Evolutionary conservation across 2,329 filamentous ascomycete species (phyloP), one percentile per base, ranked within the genome.

Genomic region (Pestalotiopsis fici): DNA sequence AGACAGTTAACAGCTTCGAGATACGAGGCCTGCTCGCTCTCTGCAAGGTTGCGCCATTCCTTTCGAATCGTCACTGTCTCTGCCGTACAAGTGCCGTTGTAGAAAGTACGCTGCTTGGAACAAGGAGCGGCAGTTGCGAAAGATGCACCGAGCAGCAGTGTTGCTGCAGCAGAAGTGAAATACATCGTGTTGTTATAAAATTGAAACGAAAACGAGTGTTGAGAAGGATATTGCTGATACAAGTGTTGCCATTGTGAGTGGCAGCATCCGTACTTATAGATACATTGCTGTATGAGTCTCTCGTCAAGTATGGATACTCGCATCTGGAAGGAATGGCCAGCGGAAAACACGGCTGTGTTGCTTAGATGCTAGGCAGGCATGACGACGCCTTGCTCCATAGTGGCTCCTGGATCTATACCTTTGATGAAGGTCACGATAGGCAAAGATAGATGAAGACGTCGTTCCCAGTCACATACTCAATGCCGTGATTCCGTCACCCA

Each of bases 11-110:
- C 27, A 15, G 59, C 59, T 9, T 35, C 35, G 28, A 61, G 59
- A 39, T 61, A 61, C 3, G 59, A 25, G 15, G 59, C 13, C 59
- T 61, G 23, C 28, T 61, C 59, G 21, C 15, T 23, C 28, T 23
- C 59, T n/a, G 28, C 59, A 15, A 61, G 31, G 2, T 61, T 61
- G 59, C 59, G 59, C 59, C 59, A 61, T 39, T 61, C 59, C 23
- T 61, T 61, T 4, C 59, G 59, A 15, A 61, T 61, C 4, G 59
- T 39, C 3, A 61, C 11, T 13, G 25, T 61, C 27, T 39, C 59
- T 6, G 59, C 59, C 15, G 59, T 61, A 35, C 59, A 61, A 4
- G 59, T 35, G 21, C 28, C 28, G 28, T 61, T 61, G 59, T 27
- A 61, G 15, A 61, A 61, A 7, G 59, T 61, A 13, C 43, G 43